Base-by-base conservation (phyloP, 257 asterid genomes). In the Scutellaria baicalensis region DNA sequence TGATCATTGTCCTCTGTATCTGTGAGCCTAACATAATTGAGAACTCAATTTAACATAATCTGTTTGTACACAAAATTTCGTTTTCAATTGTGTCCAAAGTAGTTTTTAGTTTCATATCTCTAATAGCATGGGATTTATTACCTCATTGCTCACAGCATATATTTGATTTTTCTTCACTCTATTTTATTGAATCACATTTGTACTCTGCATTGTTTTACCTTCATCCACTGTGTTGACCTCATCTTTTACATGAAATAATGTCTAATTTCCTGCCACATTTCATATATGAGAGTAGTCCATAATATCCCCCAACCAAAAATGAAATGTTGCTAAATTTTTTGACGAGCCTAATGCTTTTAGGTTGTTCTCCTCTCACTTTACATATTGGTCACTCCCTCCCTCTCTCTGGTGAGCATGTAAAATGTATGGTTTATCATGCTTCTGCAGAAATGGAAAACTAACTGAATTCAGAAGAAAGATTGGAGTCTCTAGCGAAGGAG, bases 401-500 rank as follows among this genome's bases (percentile, higher is more conserved):
- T 44, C 27, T n/a, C 7, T 57, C 9, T 50, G 57, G 73, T 55
- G 51, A 20, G 50, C 11, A 8, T 64, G 65, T 52, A 59, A 64
- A 42, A 59, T 64, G 21, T 52, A 47, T 58, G 9, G 50, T 72
- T 63, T 49, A 62, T 73, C 65, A 69, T 65, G 75, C 57, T 67
- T 75, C 14, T 73, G 76, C 82, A 76, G 86, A 76, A 43, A 72
- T 51, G 66, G 71, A 58, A 64, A 78, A 60, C 44, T 47, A 54
- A 67, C 39, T 62, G 59, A 70, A 75, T 21, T 62, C 66, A 42
- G 72, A 65, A 21, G 77, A 76, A 61, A 77, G 73, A 72, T 68
- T 39, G 18, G 10, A 52, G 11, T 68, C 45, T 58, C 64, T 36
- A 56, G 43, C 27, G 58, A 56, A 42, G 66, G 78, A 64, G 78